phyloP scores from a whole-genome alignment of 148 eudicot genomes.

The Mesembryanthemum crystallinum region DNA sequence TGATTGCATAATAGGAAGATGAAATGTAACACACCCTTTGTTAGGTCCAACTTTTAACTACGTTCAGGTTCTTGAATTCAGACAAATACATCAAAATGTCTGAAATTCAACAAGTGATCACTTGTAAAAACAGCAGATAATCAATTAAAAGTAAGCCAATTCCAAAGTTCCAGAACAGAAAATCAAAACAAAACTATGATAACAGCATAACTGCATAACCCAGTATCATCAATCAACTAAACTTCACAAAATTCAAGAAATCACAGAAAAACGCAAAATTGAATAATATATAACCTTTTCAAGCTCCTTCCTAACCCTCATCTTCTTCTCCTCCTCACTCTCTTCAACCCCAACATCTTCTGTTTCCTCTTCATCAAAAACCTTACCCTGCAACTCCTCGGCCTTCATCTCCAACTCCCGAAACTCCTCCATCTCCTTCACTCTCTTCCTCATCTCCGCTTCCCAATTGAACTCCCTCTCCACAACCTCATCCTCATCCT shows the following conservation, averaged over 20 bases:
- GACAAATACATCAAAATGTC: not conserved
- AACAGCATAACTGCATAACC: no score
- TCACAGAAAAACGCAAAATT: no score
- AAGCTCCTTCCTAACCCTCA: constrained; percentile 81
- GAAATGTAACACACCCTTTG: no score
- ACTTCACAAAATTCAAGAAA: not conserved
- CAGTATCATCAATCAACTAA: not conserved
- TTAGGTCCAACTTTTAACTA: not conserved
- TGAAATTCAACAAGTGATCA: no score
- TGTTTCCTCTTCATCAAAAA: constrained; percentile 42
- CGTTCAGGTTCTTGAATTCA: not conserved
- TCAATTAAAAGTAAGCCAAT: not conserved
- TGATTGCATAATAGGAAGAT: no score
- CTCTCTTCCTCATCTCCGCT: constrained; percentile 74
- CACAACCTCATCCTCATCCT: constrained; percentile 26
- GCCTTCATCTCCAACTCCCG: constrained; percentile 84
- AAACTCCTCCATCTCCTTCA: constrained; percentile 77
- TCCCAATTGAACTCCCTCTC: constrained; percentile 62
- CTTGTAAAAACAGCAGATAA: not conserved
- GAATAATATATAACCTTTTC: constrained; percentile 90
- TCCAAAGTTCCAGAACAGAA: no score
- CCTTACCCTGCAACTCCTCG: constrained; percentile 58
- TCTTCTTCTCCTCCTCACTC: constrained; percentile 78
- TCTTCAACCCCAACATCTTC: constrained; percentile 42
- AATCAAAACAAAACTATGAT: not conserved